Percentiles rank a stretch among this genome's conserved stretches.
Evolutionary conservation across 208 protist genomes (phyloP).

Genomic region (Phytomonas francai): DNA sequence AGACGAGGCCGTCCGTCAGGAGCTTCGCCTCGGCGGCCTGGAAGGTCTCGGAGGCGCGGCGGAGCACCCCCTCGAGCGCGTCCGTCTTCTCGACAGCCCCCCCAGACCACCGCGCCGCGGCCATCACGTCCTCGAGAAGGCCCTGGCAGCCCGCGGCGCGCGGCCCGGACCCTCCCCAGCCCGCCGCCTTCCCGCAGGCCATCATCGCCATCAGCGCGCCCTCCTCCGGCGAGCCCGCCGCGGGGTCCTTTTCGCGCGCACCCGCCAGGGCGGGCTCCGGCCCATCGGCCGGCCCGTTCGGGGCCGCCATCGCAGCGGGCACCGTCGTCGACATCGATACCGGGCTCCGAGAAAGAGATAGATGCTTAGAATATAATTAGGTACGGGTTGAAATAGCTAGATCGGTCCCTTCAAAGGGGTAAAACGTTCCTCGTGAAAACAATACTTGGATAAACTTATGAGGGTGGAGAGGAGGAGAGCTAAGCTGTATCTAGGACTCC

Average conservation of each 20-base stretch:
- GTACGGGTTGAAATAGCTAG: too few relatives aligned
- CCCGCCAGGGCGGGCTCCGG: too few relatives aligned
- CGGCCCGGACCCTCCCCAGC: neutral
- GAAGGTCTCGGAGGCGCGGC: neutral
- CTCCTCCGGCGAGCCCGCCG: too few relatives aligned
- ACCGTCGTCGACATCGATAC: too few relatives aligned
- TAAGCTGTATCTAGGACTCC: too few relatives aligned
- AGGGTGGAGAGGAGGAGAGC: neutral
- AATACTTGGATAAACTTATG: slow-evolving; percentile 13
- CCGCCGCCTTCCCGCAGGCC: slow-evolving; percentile 2
- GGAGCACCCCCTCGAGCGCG: neutral
- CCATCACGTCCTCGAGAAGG: neutral
- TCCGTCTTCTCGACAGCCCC: neutral
- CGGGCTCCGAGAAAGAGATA: too few relatives aligned
- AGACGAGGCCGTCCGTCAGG: slow-evolving; percentile 33
- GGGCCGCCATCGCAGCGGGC: too few relatives aligned
- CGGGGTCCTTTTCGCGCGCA: too few relatives aligned
- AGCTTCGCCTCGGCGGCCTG: slow-evolving; percentile 12
- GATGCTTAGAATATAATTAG: too few relatives aligned
- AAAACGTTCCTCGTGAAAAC: slow-evolving; percentile 13
- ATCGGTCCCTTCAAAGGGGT: slow-evolving; percentile 9
- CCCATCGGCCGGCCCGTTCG: too few relatives aligned
- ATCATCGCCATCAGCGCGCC: neutral
- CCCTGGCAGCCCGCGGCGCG: slow-evolving; percentile 9
- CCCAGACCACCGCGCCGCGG: neutral